Evolutionary conservation across 2,329 filamentous ascomycete species (phyloP), one percentile per base, ranked within the genome.

Genomic region (Colletotrichum sp.): DNA sequence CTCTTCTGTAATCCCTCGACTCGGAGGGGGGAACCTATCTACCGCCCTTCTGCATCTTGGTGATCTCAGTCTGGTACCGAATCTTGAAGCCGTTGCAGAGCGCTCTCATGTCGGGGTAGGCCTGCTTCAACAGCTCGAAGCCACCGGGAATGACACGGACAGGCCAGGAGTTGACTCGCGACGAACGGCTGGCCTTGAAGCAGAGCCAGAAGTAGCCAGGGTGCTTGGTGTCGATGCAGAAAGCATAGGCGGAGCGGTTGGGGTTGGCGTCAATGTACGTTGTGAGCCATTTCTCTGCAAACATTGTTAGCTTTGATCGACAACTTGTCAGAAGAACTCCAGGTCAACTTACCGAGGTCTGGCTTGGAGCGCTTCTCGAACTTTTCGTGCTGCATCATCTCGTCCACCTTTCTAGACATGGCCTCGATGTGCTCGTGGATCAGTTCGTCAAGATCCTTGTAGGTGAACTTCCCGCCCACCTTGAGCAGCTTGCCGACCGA

Each of bases 1-100:
- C 27, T 34, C 28, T n/a, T 25, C 30, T 34, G 43, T 13, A 68
- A 68, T 48, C 27, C 62, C 28, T 36, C 16, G 58, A 28, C 13
- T 28, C 64, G 34, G 64, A 39, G 43, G 28, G 55, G 32, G 39
- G 64, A 66, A 16, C 64, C 76, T 76, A 76, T 75, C 74, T 71
- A 43, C 74, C 70, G 28, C 78, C 76, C 78, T 80, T 80, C 74
- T 79, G 78, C 89, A 93, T 89, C 84, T 93, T 94, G 76, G 89
- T 88, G 83, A 96, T 88, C 83, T 92, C 90, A 78, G 88, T 91
- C 80, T 91, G 89, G 81, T 91, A 96, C 70, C 96, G 89, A 81
- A 96, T 85, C 89, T 98, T 98, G 89, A 98, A 98, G 8, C 96
- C 97, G 86, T 99, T 99, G 89, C 96, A 98, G 77, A 99, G 88